A percentile compares a stretch with the other conserved stretches of the same genome.
Conservation (phyloP, 306 rosid species). For the Ochetophila trinervis region DNA sequence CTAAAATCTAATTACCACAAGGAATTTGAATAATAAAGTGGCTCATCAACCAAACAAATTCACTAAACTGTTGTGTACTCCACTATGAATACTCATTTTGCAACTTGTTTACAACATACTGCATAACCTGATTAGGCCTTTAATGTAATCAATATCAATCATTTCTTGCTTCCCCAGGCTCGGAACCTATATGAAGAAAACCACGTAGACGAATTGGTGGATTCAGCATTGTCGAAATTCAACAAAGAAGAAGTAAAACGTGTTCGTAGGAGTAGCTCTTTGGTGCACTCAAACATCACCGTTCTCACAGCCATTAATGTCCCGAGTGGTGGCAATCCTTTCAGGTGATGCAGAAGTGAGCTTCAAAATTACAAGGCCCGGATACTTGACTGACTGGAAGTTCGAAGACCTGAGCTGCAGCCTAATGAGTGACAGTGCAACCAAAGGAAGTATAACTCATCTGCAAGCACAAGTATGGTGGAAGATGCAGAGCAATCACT, state of each 20-base stretch:
- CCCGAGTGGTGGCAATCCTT: slow-evolving; percentile 74
- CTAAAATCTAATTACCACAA: no score
- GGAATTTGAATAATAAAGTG: neutral
- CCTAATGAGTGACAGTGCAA: slow-evolving; percentile 18
- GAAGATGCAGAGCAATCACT: slow-evolving; percentile 32
- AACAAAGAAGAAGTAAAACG: slow-evolving; percentile 46
- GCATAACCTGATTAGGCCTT: no score
- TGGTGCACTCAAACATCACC: slow-evolving; percentile 70
- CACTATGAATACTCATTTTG: no score
- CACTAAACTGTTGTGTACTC: no score
- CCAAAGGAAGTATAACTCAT: slow-evolving; percentile 29
- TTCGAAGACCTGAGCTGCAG: slow-evolving; percentile 44
- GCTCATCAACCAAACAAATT: no score
- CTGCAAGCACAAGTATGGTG: slow-evolving; percentile 29
- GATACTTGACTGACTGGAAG: slow-evolving; percentile 64
- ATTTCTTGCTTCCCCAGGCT: slow-evolving; percentile 37
- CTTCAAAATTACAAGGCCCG: slow-evolving; percentile 49
- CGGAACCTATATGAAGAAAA: slow-evolving; percentile 63
- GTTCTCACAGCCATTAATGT: slow-evolving; percentile 56
- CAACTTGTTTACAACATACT: no score
- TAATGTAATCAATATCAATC: no score
- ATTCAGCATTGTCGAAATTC: slow-evolving; percentile 38
- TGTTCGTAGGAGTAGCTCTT: slow-evolving; percentile 45
- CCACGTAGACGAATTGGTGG: slow-evolving; percentile 36
- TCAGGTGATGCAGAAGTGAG: slow-evolving; percentile 58